These are phyloP conservation scores for Paraphoma sp. DNA, from an alignment of 2,329 filamentous ascomycete genomes.

Conservation along the genomic window DNA sequence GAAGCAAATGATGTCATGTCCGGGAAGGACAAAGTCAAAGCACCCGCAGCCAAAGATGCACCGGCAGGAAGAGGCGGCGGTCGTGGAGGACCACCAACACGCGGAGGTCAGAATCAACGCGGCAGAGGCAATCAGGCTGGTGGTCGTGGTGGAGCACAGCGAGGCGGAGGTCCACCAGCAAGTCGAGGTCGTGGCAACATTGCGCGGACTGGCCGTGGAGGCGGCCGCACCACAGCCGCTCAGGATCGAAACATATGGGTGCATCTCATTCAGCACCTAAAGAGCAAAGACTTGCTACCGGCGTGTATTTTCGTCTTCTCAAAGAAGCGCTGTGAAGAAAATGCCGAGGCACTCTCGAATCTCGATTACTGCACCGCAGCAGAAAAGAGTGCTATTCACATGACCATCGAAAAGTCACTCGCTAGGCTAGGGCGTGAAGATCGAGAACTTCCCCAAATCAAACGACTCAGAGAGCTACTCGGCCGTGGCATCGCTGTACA, in stretches of 20 bases:
- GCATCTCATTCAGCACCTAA: conserved; percentile 88
- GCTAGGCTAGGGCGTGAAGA: conserved; percentile 91
- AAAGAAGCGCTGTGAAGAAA: conserved; percentile 96
- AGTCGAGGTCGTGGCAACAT: conserved; percentile 79
- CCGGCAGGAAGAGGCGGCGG: conserved; percentile 60
- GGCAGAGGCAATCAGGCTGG: conserved; percentile 53
- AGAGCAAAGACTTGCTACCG: conserved; percentile 84
- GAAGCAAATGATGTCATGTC: conserved; percentile 83
- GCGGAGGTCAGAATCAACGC: conserved; percentile 60
- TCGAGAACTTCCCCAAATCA: conserved; percentile 86
- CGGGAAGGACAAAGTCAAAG: conserved; percentile 78
- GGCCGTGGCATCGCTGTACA: conserved; percentile 92
- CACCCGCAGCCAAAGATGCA: conserved; percentile 57
- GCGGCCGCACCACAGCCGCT: conserved; percentile 84
- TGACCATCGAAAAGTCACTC: conserved; percentile 95
- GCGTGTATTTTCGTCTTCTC: conserved; percentile 99
- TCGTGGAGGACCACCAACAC: conserved; percentile 51
- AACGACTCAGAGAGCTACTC: conserved; percentile 83
- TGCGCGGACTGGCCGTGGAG: conserved; percentile 83
- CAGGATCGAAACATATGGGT: conserved; percentile 98
- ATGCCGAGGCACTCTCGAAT: conserved; percentile 92
- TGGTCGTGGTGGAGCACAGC: conserved; percentile 56
- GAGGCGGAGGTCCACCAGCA: conserved; percentile 62
- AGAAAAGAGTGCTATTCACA: conserved; percentile 96
- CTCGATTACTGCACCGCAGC: conserved; percentile 92